A percentile compares a stretch with the other conserved stretches of the same genome.
phyloP scores from a whole-genome alignment of 768 basidiomycete species.

The Tulasnella sp. region DNA sequence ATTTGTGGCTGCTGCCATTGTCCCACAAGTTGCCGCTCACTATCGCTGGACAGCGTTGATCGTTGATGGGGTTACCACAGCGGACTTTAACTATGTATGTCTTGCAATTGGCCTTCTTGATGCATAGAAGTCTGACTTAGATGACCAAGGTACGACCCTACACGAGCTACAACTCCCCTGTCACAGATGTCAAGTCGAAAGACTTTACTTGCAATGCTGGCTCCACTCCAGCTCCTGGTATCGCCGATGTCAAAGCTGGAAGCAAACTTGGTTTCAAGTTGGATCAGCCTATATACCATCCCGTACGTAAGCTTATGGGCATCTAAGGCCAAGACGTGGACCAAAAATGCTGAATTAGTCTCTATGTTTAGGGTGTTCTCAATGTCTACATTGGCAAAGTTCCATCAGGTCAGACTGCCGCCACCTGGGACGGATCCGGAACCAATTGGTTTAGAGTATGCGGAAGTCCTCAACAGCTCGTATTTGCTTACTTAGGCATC shows the following conservation, averaged over 20 bases:
- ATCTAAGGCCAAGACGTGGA: too few species aligned
- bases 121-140: not conserved
- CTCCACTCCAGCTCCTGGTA: not conserved
- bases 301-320: too few species aligned
- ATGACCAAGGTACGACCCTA: conserved; percentile 4
- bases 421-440: conserved; percentile 9
- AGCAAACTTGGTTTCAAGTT: not conserved
- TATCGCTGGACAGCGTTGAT: conserved; percentile 5
- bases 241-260: conserved; percentile 5
- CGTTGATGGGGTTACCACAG: conserved; percentile 2
- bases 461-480: too few species aligned
- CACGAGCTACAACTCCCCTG: conserved; percentile 9
- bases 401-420: conserved; percentile 6
- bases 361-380: conserved; percentile 2
- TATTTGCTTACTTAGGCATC: too few species aligned
- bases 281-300: too few species aligned
- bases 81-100: too few species aligned
- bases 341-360: too few species aligned
- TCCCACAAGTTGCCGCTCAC: not conserved
- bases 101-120: not conserved
- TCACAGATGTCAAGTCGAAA: not conserved
- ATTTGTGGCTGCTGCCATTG: not conserved
- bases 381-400: conserved; percentile 5
- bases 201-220: conserved; percentile 5
- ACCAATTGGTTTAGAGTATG: conserved; percentile 11